A percentile compares a stretch with the other conserved stretches of the same genome.
phyloP scores from a whole-genome alignment of 768 basidiomycete species.

The Pisolithus tinctorius region DNA sequence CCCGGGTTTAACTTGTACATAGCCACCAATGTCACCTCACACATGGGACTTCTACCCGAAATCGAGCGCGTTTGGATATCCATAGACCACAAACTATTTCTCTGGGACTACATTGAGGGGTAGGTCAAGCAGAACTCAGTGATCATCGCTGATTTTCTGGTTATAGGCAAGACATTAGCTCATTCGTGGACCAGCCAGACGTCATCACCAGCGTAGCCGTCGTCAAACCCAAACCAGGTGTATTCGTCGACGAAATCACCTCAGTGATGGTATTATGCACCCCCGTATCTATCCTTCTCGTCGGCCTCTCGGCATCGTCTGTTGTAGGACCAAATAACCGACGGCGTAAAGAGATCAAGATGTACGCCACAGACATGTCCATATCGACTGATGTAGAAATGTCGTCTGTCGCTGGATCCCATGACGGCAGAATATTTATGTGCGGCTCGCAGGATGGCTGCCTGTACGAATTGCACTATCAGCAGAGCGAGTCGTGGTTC shows the following conservation, averaged over 20 bases:
- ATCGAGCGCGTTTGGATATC: slow-evolving; percentile 95
- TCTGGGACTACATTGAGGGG: slow-evolving; percentile 98
- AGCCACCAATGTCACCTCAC: slow-evolving; percentile 66
- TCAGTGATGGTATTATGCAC: slow-evolving; percentile 88
- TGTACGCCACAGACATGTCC: slow-evolving; percentile 86
- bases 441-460: slow-evolving; percentile 77
- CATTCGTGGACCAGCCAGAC: slow-evolving; percentile 88
- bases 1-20: slow-evolving; percentile 9
- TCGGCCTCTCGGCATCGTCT: slow-evolving; percentile 62
- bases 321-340: slow-evolving; percentile 33
- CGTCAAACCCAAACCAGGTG: slow-evolving; percentile 75
- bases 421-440: slow-evolving; percentile 89
- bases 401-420: slow-evolving; percentile 73
- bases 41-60: slow-evolving; percentile 89
- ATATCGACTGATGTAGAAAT: slow-evolving; percentile 78
- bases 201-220: slow-evolving; percentile 85
- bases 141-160: slow-evolving; percentile 3
- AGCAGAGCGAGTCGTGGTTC: slow-evolving; percentile 89
- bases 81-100: slow-evolving; percentile 86
- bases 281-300: slow-evolving; percentile 70
- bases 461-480: slow-evolving; percentile 89
- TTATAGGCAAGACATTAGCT: slow-evolving; percentile 77
- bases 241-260: slow-evolving; percentile 92
- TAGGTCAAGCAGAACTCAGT: slow-evolving; percentile 31
- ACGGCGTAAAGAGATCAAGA: slow-evolving; percentile 65